A percentile compares a stretch with the other conserved stretches of the same genome.
Evolutionary conservation across 345 rosid species (phyloP).

Genomic region (Fremontodendron californicum): DNA sequence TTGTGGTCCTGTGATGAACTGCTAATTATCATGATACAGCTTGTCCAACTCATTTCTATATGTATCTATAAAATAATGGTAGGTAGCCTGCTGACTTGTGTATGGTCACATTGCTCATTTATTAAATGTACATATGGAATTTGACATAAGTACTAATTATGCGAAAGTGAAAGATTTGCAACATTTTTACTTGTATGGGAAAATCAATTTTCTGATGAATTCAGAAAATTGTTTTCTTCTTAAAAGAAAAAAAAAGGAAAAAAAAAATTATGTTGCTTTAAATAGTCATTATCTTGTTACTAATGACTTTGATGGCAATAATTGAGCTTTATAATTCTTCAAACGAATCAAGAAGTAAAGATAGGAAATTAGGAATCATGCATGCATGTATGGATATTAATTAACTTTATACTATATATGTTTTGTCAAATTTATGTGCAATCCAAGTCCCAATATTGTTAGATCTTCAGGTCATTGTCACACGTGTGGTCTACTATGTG

Average conservation of each 20-base stretch:
- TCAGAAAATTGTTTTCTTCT: no score
- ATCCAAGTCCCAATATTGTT: not conserved
- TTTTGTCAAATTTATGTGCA: not conserved
- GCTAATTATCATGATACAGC: not conserved
- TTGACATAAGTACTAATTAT: no score
- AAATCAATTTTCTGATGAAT: not conserved
- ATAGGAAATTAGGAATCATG: not conserved
- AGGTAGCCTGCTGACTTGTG: no score
- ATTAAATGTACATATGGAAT: no score
- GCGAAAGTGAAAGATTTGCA: not conserved
- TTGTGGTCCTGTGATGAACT: not conserved
- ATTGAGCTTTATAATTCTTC: not conserved
- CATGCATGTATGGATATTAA: no score
- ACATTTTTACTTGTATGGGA: not conserved
- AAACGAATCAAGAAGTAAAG: not conserved
- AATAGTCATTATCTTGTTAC: not conserved
- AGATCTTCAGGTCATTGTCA: not conserved
- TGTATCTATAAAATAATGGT: not conserved
- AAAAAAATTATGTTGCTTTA: not conserved
- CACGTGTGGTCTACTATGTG: not conserved
- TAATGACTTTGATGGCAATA: not conserved
- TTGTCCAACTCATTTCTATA: not conserved
- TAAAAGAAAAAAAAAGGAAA: no score
- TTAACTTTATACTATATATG: not conserved
- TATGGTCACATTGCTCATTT: not conserved